These are phyloP conservation scores for Schizonepeta tenuifolia DNA, from an alignment of 257 asterid species.

Conservation along the genomic window DNA sequence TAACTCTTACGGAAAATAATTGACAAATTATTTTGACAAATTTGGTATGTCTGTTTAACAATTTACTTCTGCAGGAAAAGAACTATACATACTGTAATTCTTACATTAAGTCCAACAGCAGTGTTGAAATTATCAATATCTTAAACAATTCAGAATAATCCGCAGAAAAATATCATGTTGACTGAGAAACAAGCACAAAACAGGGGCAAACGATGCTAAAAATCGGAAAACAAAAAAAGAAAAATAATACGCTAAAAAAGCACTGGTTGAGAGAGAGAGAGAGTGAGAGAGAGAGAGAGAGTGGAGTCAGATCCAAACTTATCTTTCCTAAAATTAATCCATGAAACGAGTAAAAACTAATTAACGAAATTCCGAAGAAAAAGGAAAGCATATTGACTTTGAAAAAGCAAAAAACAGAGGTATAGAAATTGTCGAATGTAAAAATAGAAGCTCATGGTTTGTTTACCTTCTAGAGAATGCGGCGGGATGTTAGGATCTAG, in stretches of 20 bases:
- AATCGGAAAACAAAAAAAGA: too few relatives aligned
- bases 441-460: background rate
- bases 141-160: background rate
- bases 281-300: too few relatives aligned
- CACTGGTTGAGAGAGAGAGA: too few relatives aligned
- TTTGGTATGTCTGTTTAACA: background rate
- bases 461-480: background rate
- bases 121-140: background rate
- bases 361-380: background rate
- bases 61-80: background rate
- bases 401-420: background rate
- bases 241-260: too few relatives aligned
- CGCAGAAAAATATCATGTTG: background rate
- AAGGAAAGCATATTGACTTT: background rate
- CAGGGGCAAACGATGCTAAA: background rate
- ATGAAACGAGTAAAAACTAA: background rate
- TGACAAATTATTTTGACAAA: background rate
- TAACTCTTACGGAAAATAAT: background rate
- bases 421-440: background rate
- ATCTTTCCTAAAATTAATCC: background rate
- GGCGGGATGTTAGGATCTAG: background rate
- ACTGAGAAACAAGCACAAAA: background rate
- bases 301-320: background rate
- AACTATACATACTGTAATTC: background rate
- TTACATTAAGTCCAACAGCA: background rate